Conservation (phyloP, 1,139 yeast genomes). For the Taphrina deformans region DNA sequence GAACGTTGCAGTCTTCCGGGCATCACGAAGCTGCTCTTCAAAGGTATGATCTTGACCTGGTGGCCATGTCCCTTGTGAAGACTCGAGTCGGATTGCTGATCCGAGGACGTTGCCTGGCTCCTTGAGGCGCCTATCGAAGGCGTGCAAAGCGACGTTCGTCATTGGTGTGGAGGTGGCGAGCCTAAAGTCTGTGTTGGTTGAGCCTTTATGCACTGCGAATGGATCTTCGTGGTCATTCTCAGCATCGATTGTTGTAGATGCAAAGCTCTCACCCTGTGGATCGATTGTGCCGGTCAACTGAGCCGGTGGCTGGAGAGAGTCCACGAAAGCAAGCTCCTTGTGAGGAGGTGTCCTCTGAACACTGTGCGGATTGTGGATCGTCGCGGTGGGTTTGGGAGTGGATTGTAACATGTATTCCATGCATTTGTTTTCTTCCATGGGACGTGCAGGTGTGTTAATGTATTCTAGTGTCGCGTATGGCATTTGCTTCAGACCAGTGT, state of each 20-base stretch:
- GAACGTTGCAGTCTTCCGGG: neutral
- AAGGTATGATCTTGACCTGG: neutral
- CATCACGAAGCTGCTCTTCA: neutral
- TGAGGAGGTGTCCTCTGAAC: slow-evolving; percentile 4
- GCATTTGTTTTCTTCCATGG: slow-evolving; percentile 1
- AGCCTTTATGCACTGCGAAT: neutral
- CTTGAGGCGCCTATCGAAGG: neutral
- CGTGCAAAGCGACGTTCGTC: neutral
- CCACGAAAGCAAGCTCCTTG: slow-evolving; percentile 22
- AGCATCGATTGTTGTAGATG: slow-evolving; percentile 11
- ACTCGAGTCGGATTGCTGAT: neutral
- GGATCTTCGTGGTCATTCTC: neutral
- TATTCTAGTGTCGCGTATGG: neutral
- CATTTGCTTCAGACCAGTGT: neutral
- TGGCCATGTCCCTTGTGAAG: neutral
- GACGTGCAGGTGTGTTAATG: slow-evolving; percentile 13
- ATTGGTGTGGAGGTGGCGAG: neutral
- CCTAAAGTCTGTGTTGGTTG: neutral
- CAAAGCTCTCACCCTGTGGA: slow-evolving; percentile 11
- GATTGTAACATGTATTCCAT: neutral
- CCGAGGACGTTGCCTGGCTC: neutral
- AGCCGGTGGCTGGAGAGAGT: neutral
- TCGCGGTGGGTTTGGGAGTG: neutral
- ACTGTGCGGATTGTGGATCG: neutral
- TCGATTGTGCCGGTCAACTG: neutral